phyloP scores from a whole-genome alignment of 495 filamentous ascomycete species.

The Penicillium coffeae region DNA sequence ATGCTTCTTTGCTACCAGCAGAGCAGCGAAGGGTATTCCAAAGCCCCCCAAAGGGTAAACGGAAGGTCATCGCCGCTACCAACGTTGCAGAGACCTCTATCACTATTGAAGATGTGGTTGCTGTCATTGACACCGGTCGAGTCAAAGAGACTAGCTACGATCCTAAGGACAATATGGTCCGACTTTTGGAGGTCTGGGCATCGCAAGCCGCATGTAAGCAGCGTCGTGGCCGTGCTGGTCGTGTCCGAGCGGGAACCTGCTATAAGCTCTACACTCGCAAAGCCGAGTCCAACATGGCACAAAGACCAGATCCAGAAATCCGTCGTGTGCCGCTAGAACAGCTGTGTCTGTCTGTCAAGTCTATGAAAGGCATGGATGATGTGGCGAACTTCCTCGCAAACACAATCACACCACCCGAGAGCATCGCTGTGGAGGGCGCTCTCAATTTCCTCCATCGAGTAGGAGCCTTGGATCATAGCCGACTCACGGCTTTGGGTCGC shows the following conservation, averaged over 20 bases:
- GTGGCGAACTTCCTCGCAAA: conserved; percentile 76
- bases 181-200: conserved; percentile 91
- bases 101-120: conserved; percentile 94
- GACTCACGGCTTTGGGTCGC: conserved; percentile 82
- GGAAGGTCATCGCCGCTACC: conserved; percentile 90
- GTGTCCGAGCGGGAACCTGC: conserved; percentile 85
- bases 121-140: conserved; percentile 89
- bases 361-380: conserved; percentile 81
- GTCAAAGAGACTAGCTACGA: conserved; percentile 97
- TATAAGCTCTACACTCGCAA: conserved; percentile 92
- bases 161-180: conserved; percentile 88
- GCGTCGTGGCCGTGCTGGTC: conserved; percentile 88
- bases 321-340: conserved; percentile 90
- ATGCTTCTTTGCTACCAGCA: conserved; percentile 81
- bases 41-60: conserved; percentile 67
- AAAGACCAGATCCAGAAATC: conserved; percentile 90
- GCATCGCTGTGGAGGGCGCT: conserved; percentile 78
- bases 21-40: conserved; percentile 88
- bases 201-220: conserved; percentile 94
- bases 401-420: conserved; percentile 83
- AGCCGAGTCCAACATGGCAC: conserved; percentile 81
- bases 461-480: conserved; percentile 79
- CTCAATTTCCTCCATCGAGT: conserved; percentile 73
- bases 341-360: conserved; percentile 86
- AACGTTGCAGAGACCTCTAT: conserved; percentile 99